A percentile compares a stretch with the other conserved stretches of the same genome.
phyloP scores from a whole-genome alignment of 805 yeast species.

The Torulaspora franciscae region DNA sequence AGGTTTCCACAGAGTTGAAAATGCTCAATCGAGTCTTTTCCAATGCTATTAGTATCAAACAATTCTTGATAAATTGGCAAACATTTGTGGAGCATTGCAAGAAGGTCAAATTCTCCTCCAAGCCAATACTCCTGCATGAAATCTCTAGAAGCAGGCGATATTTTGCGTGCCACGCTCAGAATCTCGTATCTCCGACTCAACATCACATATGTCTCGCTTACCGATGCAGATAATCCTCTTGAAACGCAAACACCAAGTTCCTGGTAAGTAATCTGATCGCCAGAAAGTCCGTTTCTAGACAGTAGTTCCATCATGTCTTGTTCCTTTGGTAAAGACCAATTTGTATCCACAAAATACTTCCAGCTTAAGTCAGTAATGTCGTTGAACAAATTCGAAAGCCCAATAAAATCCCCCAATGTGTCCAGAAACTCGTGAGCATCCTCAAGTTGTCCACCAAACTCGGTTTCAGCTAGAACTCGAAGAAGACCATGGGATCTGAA shows the following conservation, averaged over 20 bases:
- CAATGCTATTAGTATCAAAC: conserved; percentile 6
- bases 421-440: conserved; percentile 54
- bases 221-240: conserved; percentile 50
- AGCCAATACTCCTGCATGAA: conserved; percentile 25
- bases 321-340: conserved; percentile 43
- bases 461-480: conserved; percentile 45
- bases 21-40: not conserved
- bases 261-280: conserved; percentile 28
- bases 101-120: conserved; percentile 27
- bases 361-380: conserved; percentile 10
- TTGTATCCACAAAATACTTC: conserved; percentile 25
- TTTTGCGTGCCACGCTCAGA: conserved; percentile 14
- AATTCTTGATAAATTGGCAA: conserved; percentile 15
- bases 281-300: conserved; percentile 35
- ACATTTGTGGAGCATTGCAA: conserved; percentile 22
- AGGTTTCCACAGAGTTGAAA: conserved; percentile 22
- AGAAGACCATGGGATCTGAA: conserved; percentile 44
- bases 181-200: conserved; percentile 12
- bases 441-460: conserved; percentile 47
- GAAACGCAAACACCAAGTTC: conserved; percentile 47
- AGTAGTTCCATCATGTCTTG: conserved; percentile 42
- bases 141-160: conserved; percentile 22
- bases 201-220: conserved; percentile 40
- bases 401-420: conserved; percentile 59
- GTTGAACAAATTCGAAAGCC: conserved; percentile 38